Base-by-base conservation (phyloP, 73 alveolate genomes). In the Uronychia binucleata region DNA sequence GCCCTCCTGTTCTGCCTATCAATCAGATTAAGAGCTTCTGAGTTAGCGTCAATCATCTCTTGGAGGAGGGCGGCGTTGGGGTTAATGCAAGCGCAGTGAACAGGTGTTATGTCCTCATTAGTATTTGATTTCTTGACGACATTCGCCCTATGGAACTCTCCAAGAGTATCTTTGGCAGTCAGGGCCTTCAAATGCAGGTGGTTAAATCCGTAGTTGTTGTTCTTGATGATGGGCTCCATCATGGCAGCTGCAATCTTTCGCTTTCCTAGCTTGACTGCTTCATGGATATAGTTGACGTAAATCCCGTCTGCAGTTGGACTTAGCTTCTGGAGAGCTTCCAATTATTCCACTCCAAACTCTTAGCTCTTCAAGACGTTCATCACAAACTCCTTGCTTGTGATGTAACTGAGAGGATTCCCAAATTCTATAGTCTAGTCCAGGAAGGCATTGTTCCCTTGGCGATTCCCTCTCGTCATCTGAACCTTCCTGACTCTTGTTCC, bases 391-490 rank as follows among this genome's bases (percentile, higher is more conserved):
- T 92, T 79, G 27, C 77, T 82, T 30, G 79, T 31, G n/a, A 77
- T 0, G 80, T 85, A 75, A 77, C 77, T 19, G 25, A 67, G 32
- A 8, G 93, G 91, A 35, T 46, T 57, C 30, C 33, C 27, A 19
- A 33, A 57, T 33, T 59, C 59, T 14, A 74, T 33, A 35, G 88
- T 93, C 33, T 82, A 88, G 93, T 97, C 98, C 34, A 97, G 78
- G 89, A 98, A 98, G 57, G 99, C 99, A 93, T 97, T 97, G 93
- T 98, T 97, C 26, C 99, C 99, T 94, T 97, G 93, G 83, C 97
- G 93, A 74, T 95, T 95, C 31, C 99, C 99, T 90, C 99, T 93
- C 11, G 99, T 85, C 94, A 91, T 91, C 31, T 97, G 87, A 29
- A 98, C 98, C 82, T 89, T 93, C 94, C 99, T 94, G 14, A 96